These are phyloP conservation scores for Cinnamomum micranthum DNA, from an alignment of 164 flowering plant species.

Conservation along the genomic window DNA sequence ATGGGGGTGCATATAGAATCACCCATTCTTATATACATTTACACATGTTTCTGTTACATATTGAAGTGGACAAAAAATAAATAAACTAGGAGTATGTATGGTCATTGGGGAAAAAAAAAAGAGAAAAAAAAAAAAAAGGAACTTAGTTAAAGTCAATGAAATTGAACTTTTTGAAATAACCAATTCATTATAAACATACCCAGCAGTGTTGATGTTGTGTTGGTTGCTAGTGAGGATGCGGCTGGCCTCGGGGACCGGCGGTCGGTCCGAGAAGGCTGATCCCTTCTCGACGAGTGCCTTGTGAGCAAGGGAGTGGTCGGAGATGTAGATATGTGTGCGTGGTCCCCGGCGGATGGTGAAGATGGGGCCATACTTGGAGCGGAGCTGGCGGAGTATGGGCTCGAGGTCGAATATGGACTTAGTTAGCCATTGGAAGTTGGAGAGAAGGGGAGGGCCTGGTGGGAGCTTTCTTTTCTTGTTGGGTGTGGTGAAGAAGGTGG, in stretches of 20 bases:
- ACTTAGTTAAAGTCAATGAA: too few species aligned
- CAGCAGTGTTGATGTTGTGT: constrained; percentile 23
- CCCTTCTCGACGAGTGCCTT: constrained; percentile 39
- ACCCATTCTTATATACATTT: too few species aligned
- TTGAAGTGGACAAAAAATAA: too few species aligned
- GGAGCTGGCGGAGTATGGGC: constrained; percentile 19
- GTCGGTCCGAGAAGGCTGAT: constrained; percentile 39
- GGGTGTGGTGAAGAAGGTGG: too few species aligned
- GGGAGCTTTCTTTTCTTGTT: constrained; percentile 14
- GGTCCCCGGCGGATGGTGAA: constrained; percentile 31
- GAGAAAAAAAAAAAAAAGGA: too few species aligned
- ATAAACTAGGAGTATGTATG: too few species aligned
- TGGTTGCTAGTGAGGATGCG: constrained; percentile 17
- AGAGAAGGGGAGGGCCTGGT: constrained; percentile 21
- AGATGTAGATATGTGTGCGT: constrained; percentile 28
- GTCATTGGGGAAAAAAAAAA: too few species aligned
- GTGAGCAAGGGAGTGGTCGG: constrained; percentile 10
- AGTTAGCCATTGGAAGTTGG: constrained; percentile 24
- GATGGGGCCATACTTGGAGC: constrained; percentile 38
- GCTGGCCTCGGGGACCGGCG: constrained; percentile 8
- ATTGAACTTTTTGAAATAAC: too few species aligned
- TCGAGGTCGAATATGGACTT: constrained; percentile 18
- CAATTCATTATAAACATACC: constrained; percentile 15
- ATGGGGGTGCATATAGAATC: too few species aligned
- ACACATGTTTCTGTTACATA: too few species aligned